These are phyloP conservation scores for Metarhizium brunneum DNA, from an alignment of 2,329 filamentous ascomycete genomes.

Conservation along the genomic window DNA sequence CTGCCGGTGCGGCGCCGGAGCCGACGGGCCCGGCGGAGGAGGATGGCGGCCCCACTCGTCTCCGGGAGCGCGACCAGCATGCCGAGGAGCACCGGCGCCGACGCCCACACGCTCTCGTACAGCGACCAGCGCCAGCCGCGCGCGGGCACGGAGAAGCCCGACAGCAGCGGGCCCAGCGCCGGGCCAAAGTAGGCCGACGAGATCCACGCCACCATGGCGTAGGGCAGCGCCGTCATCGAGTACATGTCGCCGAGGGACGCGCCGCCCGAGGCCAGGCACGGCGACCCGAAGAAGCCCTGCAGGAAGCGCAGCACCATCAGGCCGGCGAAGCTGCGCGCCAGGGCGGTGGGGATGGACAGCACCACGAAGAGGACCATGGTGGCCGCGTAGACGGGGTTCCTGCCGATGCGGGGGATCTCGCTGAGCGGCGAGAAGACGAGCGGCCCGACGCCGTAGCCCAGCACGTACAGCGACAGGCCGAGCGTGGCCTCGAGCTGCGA, in stretches of 20 bases:
- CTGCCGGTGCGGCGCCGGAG: slow-evolving; percentile 50
- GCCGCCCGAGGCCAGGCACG: slow-evolving; percentile 51
- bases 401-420: too few relatives aligned
- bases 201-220: slow-evolving; percentile 51
- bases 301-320: slow-evolving; percentile 56
- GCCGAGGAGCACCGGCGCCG: slow-evolving; percentile 41
- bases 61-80: slow-evolving; percentile 51
- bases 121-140: slow-evolving; percentile 56
- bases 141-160: slow-evolving; percentile 48
- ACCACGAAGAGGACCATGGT: too few relatives aligned
- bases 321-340: slow-evolving; percentile 53
- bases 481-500: too few relatives aligned
- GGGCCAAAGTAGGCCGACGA: slow-evolving; percentile 39
- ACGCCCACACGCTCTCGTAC: slow-evolving; percentile 54
- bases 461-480: too few relatives aligned
- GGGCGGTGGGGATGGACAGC: not conserved
- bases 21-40: slow-evolving; percentile 51
- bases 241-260: slow-evolving; percentile 46
- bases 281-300: slow-evolving; percentile 57
- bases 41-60: slow-evolving; percentile 49
- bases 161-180: slow-evolving; percentile 51
- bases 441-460: too few relatives aligned
- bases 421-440: too few relatives aligned
- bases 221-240: slow-evolving; percentile 44
- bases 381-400: too few relatives aligned